A percentile compares a stretch with the other conserved stretches of the same genome.
Evolutionary conservation across 176 grass and related monocot species (phyloP).

Genomic region (Lolium rigidum): DNA sequence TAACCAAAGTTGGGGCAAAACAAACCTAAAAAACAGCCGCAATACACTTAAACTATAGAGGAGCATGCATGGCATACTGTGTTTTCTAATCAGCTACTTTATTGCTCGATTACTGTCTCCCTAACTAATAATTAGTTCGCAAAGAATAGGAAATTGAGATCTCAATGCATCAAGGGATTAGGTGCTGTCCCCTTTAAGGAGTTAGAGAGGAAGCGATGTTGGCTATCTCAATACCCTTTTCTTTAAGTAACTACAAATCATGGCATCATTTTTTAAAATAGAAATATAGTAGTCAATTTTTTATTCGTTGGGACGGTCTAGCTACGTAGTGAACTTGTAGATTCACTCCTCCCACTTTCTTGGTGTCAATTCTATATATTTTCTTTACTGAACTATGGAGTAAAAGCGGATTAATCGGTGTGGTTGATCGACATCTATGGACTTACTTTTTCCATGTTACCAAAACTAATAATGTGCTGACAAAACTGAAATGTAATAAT

Average conservation of each 20-base stretch:
- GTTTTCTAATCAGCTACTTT: slow-evolving; percentile 36
- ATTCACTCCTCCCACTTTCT: too few relatives aligned
- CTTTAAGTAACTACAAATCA: slow-evolving; percentile 12
- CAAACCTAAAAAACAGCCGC: slow-evolving; percentile 29
- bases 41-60: slow-evolving; percentile 40
- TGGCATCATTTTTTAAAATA: too few relatives aligned
- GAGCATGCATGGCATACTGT: slow-evolving; percentile 46
- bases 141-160: slow-evolving; percentile 26
- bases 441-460: too few relatives aligned
- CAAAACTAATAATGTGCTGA: too few relatives aligned
- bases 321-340: too few relatives aligned
- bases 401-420: too few relatives aligned
- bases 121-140: slow-evolving; percentile 6
- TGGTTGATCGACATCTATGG: too few relatives aligned
- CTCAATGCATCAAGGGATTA: slow-evolving; percentile 30
- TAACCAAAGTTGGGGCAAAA: not conserved
- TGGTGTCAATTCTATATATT: too few relatives aligned
- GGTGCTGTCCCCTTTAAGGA: slow-evolving; percentile 56
- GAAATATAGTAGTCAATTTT: too few relatives aligned
- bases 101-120: slow-evolving; percentile 34
- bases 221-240: slow-evolving; percentile 31
- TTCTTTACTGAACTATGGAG: too few relatives aligned
- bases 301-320: too few relatives aligned
- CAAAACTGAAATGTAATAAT: too few relatives aligned
- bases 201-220: slow-evolving; percentile 40